Evolutionary conservation across 805 yeast genomes (phyloP).

Genomic region (Pichia occidentalis): DNA sequence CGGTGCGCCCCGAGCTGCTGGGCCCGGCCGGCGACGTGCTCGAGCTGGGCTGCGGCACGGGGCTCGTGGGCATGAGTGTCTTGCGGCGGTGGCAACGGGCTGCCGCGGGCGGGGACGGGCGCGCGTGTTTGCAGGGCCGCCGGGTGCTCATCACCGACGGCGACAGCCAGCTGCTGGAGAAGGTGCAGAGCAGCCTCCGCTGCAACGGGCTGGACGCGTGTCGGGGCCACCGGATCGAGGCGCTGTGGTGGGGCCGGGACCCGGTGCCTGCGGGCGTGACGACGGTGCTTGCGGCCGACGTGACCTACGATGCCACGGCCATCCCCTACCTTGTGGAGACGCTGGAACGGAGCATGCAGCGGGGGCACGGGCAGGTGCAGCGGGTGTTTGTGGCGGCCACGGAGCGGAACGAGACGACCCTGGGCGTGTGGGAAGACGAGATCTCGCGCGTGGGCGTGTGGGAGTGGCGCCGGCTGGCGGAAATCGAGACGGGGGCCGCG

Average conservation of each 20-base stretch:
- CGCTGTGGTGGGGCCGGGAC: slow-evolving; percentile 57
- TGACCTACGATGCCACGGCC: slow-evolving; percentile 68
- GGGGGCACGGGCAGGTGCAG: slow-evolving; percentile 19
- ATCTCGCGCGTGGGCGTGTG: slow-evolving; percentile 26
- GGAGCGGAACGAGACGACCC: slow-evolving; percentile 53
- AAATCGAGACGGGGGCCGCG: slow-evolving; percentile 9
- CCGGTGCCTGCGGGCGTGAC: slow-evolving; percentile 37
- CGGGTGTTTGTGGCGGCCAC: slow-evolving; percentile 59
- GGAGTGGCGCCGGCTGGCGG: slow-evolving; percentile 26
- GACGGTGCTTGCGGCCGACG: slow-evolving; percentile 75
- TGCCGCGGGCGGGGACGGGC: no score
- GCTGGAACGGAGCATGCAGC: slow-evolving; percentile 35
- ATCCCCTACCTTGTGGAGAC: slow-evolving; percentile 50
- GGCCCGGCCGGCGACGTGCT: slow-evolving; percentile 29
- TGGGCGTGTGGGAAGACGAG: slow-evolving; percentile 35
- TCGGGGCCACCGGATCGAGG: no score
- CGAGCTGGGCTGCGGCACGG: slow-evolving; percentile 90
- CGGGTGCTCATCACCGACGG: slow-evolving; percentile 59
- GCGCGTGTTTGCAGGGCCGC: no score
- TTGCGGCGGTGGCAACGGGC: slow-evolving; percentile 21
- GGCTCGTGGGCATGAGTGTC: slow-evolving; percentile 56
- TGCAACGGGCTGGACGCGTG: no score
- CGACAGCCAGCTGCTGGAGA: slow-evolving; percentile 46
- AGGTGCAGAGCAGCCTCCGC: slow-evolving; percentile 37
- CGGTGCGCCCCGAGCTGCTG: slow-evolving; percentile 12